These are phyloP conservation scores for Phytophthora sp. DNA, from an alignment of 352 stramenopile genomes.

Conservation along the genomic window DNA sequence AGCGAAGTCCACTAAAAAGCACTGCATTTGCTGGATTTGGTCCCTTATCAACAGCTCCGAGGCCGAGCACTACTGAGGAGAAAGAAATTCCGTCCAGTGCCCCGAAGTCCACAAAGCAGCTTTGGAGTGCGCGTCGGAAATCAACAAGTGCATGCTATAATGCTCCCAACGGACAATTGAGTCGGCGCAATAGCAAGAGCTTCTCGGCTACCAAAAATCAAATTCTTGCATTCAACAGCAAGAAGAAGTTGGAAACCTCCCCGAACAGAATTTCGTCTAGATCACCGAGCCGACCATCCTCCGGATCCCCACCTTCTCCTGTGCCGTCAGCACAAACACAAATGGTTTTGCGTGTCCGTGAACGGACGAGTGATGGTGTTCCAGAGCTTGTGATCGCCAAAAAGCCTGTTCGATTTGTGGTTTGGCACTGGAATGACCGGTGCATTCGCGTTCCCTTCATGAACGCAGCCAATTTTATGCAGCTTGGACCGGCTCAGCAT, in stretches of 20 bases:
- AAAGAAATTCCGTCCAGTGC: slow-evolving; percentile 7
- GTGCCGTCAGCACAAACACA: slow-evolving; percentile 36
- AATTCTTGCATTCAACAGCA: slow-evolving; percentile 20
- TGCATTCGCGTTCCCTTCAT: slow-evolving; percentile 56
- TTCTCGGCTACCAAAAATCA: slow-evolving; percentile 33
- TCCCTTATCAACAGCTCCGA: not conserved
- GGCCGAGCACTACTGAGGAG: too few species aligned
- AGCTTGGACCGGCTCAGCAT: slow-evolving; percentile 76
- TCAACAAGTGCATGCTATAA: slow-evolving; percentile 55
- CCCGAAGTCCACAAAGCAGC: slow-evolving; percentile 15
- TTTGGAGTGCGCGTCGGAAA: slow-evolving; percentile 52
- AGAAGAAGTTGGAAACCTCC: slow-evolving; percentile 12
- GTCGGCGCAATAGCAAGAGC: slow-evolving; percentile 25
- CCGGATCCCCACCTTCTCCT: slow-evolving; percentile 13
- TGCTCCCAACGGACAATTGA: not conserved
- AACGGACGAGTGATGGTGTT: slow-evolving; percentile 51
- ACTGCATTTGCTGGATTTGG: slow-evolving; percentile 7
- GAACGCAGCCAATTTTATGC: slow-evolving; percentile 38
- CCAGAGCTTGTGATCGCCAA: slow-evolving; percentile 74
- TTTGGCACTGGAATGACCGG: slow-evolving; percentile 73
- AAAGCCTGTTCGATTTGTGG: slow-evolving; percentile 46
- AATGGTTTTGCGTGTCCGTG: slow-evolving; percentile 64
- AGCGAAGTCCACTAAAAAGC: slow-evolving; percentile 58
- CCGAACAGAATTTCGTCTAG: slow-evolving; percentile 6
- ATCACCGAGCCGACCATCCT: slow-evolving; percentile 10